Evolutionary conservation across 352 stramenopile genomes (phyloP), one percentile per base, ranked within the genome.

Genomic region (Globisporangium uncinulatum): DNA sequence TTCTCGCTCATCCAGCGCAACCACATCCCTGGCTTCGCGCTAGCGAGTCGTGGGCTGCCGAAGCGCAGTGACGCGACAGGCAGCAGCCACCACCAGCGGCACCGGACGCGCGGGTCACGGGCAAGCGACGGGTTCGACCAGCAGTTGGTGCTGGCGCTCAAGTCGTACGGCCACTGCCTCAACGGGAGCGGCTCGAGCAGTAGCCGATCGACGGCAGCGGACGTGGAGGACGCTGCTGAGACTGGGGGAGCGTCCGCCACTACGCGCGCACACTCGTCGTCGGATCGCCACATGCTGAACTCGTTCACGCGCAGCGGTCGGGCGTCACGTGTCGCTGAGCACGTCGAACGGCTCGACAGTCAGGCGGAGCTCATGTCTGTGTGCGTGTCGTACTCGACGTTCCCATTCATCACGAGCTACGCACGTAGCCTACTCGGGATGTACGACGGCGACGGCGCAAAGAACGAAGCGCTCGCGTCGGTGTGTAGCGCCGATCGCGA

Each of bases 381-480:
- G 2, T 90, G 78, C 50, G 71, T 89, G 4, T 87, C 78, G 6
- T 92, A 88, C 61, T 90, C 83, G 54, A 92, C 83, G 6, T 92
- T 92, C 49, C 83, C 83, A 44, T 90, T 92, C 58, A 92, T 92
- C 42, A 87, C 83, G 24, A 92, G 79, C 72, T 92, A 90, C 58
- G 83, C 83, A 19, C 76, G 83, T 17, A 87, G 78, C 62, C 69
- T 89, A 20, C 69, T 92, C 3, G 76, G 77, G 2, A 67, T 89
- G 54, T 87, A 88, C 63, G 79, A 89, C 45, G 77, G 72, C 6
- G 73, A 89, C 24, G 68, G 79, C 45, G 74, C 71, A 8, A 87
- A 83, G 43, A 86, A 89, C 56, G 67, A 78, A 21, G 66, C 62
- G 1, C 69, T 88, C 24, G 74, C 76, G 48, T 82, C 67, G 2